These are phyloP conservation scores for Pseudocercospora fijiensis DNA, from an alignment of 2,329 filamentous ascomycete genomes.

Conservation along the genomic window DNA sequence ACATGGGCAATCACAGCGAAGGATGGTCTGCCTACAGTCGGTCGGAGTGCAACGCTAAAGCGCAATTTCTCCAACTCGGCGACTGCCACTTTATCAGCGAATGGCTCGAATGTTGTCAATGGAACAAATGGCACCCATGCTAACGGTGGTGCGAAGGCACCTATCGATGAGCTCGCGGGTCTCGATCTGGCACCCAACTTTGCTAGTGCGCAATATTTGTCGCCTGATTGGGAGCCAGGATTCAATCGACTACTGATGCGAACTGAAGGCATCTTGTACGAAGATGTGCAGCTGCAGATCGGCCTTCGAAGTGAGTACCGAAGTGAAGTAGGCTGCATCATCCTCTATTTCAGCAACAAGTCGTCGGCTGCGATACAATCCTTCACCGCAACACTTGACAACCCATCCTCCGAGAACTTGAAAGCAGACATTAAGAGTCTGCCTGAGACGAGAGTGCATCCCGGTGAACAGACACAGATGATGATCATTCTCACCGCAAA, in stretches of 20 bases:
- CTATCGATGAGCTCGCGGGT: slow-evolving; percentile 68
- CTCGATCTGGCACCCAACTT: slow-evolving; percentile 85
- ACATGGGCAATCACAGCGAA: slow-evolving; percentile 98
- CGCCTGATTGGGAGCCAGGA: slow-evolving; percentile 89
- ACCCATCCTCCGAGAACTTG: slow-evolving; percentile 65
- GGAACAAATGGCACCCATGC: slow-evolving; percentile 28
- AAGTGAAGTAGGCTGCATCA: slow-evolving; percentile 90
- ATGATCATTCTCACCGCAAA: slow-evolving; percentile 93
- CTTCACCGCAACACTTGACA: slow-evolving; percentile 92
- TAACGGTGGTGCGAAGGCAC: slow-evolving; percentile 35
- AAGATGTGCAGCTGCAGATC: slow-evolving; percentile 91
- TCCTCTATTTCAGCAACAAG: slow-evolving; percentile 95
- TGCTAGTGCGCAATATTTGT: slow-evolving; percentile 86
- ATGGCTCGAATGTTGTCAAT: slow-evolving; percentile 37
- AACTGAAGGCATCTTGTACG: slow-evolving; percentile 85
- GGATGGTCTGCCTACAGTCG: slow-evolving; percentile 63
- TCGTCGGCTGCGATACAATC: slow-evolving; percentile 79
- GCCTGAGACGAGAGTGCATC: slow-evolving; percentile 75
- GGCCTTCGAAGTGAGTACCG: slow-evolving; percentile 92
- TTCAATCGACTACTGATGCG: slow-evolving; percentile 79
- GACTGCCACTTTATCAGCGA: slow-evolving; percentile 39
- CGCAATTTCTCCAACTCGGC: slow-evolving; percentile 70
- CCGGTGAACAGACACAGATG: slow-evolving; percentile 80
- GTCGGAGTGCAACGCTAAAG: slow-evolving; percentile 78
- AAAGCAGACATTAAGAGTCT: slow-evolving; percentile 85